A percentile compares a stretch with the other conserved stretches of the same genome.
phyloP scores from a whole-genome alignment of 2,329 filamentous ascomycete genomes.

The Xylariales sp. region DNA sequence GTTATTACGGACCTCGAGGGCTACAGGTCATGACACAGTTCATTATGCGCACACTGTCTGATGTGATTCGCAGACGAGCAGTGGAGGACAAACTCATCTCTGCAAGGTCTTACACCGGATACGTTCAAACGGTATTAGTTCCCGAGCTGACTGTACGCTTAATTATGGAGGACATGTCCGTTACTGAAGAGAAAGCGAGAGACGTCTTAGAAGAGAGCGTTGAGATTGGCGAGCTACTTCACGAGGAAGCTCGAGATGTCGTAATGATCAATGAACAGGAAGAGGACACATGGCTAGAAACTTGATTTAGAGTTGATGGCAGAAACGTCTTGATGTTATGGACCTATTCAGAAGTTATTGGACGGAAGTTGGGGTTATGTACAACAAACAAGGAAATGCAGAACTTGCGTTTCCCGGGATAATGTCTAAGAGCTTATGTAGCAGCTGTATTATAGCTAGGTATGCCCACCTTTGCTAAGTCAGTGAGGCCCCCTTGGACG shows the following conservation, averaged over 20 bases:
- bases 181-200: slow-evolving; percentile 57
- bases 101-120: slow-evolving; percentile 73
- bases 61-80: slow-evolving; percentile 70
- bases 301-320: not conserved
- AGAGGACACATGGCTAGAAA: slow-evolving; percentile 34
- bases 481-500: not conserved
- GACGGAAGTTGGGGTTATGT: not conserved
- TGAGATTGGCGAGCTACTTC: slow-evolving; percentile 73
- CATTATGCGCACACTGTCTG: slow-evolving; percentile 70
- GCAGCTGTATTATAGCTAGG: slow-evolving; percentile 8
- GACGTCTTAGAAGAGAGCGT: slow-evolving; percentile 74
- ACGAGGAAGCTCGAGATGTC: slow-evolving; percentile 72
- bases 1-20: slow-evolving; percentile 86
- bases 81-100: slow-evolving; percentile 74
- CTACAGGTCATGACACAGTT: slow-evolving; percentile 77
- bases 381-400: slow-evolving; percentile 8
- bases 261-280: slow-evolving; percentile 51
- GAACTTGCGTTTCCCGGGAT: not conserved
- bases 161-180: slow-evolving; percentile 67
- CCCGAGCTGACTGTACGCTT: slow-evolving; percentile 72
- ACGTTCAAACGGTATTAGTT: slow-evolving; percentile 80
- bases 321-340: not conserved
- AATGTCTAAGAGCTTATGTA: not conserved
- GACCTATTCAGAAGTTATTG: slow-evolving; percentile 1
- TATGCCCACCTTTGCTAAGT: not conserved